Conservation (phyloP, 192 early-diverging fungal genomes). For the Backusella parvicylindrica region DNA sequence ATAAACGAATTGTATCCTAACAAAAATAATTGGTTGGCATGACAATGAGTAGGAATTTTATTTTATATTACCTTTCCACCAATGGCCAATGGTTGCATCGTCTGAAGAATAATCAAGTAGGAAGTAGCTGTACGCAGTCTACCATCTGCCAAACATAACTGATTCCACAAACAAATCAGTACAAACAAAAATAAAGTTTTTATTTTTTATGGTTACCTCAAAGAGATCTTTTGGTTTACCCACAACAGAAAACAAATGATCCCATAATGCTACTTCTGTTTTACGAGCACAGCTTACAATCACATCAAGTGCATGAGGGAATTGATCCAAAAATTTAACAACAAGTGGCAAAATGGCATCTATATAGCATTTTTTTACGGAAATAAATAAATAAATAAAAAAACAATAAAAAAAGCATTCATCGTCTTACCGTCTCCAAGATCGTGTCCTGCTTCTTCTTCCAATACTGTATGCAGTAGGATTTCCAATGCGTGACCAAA, state of each 20-base stretch:
- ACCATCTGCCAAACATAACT: slow-evolving; percentile 68
- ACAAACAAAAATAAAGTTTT: slow-evolving; percentile 7
- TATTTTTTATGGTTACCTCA: slow-evolving; percentile 48
- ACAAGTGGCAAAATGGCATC: slow-evolving; percentile 65
- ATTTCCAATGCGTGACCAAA: slow-evolving; percentile 94
- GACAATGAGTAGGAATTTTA: background rate
- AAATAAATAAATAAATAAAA: background rate
- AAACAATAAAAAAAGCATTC: background rate
- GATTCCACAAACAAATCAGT: background rate
- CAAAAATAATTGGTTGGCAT: slow-evolving; percentile 10
- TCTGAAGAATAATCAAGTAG: slow-evolving; percentile 90
- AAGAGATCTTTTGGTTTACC: slow-evolving; percentile 86
- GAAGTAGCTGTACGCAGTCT: slow-evolving; percentile 85
- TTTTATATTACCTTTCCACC: slow-evolving; percentile 51
- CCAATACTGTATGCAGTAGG: slow-evolving; percentile 82
- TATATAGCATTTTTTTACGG: too few relatives aligned
- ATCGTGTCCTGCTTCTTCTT: slow-evolving; percentile 69
- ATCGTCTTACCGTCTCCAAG: slow-evolving; percentile 39
- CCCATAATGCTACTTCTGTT: slow-evolving; percentile 93
- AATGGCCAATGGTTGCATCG: slow-evolving; percentile 69
- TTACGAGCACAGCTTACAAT: slow-evolving; percentile 96
- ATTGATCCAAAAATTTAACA: slow-evolving; percentile 76
- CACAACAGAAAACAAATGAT: slow-evolving; percentile 78
- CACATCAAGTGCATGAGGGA: slow-evolving; percentile 77
- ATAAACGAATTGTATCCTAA: slow-evolving; percentile 60